Evolutionary conservation across 176 grass and related monocot species (phyloP).

Genomic region (Coix lacrymajobi): DNA sequence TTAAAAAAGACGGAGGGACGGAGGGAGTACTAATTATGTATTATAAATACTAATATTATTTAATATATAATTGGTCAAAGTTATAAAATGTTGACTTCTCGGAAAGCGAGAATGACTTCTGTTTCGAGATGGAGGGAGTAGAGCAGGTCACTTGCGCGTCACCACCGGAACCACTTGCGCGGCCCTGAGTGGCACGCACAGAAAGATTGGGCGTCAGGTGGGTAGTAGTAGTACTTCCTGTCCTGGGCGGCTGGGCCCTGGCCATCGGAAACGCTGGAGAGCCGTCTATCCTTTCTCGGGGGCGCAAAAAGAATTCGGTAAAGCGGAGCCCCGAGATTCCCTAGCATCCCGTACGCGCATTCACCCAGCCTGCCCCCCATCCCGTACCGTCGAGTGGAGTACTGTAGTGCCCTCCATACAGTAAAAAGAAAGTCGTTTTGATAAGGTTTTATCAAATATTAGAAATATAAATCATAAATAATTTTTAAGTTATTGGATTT

Average conservation of each 20-base stretch:
- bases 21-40: too few species aligned
- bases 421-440: too few species aligned
- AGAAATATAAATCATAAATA: too few species aligned
- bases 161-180: constrained; percentile 10
- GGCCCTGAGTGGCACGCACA: constrained; percentile 15
- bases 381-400: neutral
- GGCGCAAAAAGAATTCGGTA: neutral
- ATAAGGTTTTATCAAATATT: too few species aligned
- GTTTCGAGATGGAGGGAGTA: too few species aligned
- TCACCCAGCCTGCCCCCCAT: neutral
- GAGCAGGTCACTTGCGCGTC: neutral
- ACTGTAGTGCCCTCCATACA: too few species aligned
- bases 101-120: too few species aligned
- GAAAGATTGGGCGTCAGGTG: constrained; percentile 41
- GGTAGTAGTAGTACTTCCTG: neutral
- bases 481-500: too few species aligned
- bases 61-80: too few species aligned
- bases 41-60: too few species aligned
- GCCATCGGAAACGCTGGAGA: constrained; percentile 11
- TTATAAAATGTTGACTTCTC: too few species aligned
- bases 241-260: neutral
- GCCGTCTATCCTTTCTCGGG: constrained; percentile 29
- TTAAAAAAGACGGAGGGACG: too few species aligned
- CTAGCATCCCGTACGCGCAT: constrained; percentile 19
- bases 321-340: constrained; percentile 29